Evolutionary conservation across 768 basidiomycete species (phyloP), one percentile per base, ranked within the genome.

Genomic region (Lentinula raphanica): DNA sequence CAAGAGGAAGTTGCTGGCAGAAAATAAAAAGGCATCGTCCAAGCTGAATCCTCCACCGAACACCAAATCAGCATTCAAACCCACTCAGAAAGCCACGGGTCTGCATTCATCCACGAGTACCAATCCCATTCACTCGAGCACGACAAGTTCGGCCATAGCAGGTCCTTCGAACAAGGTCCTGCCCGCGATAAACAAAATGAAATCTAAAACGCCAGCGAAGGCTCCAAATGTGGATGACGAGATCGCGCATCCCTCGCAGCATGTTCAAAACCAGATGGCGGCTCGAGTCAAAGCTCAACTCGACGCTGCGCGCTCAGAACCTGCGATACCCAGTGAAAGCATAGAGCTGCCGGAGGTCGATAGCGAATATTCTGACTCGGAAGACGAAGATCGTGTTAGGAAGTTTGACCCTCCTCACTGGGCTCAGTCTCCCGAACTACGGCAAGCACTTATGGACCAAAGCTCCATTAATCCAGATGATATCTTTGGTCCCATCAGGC

Each of bases 311-410:
- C 77, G 81, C 55, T 72, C 74, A 36, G 66, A 68, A 38, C 80
- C 83, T 9, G 68, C 74, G 2, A 69, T 87, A 57, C 72, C 85
- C 17, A 90, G 86, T 67, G 90, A 94, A 75, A 85, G 80, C 67
- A 92, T 95, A 64, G 94, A 94, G 65, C 77, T 99, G 17, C 95
- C 96, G 0, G 96, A 98, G 46, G 94, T 97, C 67, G 89, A 94
- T 65, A 94, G 91, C 73, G 96, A 98, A 66, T 98, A 98, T 71
- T 97, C 94, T 5, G 92, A 95, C 71, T 97, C 94, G 4, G 96
- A 94, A 45, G 93, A 95, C 63, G 94, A 95, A 68, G 85, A 87
- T 63, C 83, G 88, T 19, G 79, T 81, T 40, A 78, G 82, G 62
- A 85, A 84, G n/a, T 87, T 85, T 63, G 81, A 87, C 64, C 82